These are phyloP conservation scores for Corynascus novoguineensis DNA, from an alignment of 495 filamentous ascomycete genomes.

Conservation along the genomic window DNA sequence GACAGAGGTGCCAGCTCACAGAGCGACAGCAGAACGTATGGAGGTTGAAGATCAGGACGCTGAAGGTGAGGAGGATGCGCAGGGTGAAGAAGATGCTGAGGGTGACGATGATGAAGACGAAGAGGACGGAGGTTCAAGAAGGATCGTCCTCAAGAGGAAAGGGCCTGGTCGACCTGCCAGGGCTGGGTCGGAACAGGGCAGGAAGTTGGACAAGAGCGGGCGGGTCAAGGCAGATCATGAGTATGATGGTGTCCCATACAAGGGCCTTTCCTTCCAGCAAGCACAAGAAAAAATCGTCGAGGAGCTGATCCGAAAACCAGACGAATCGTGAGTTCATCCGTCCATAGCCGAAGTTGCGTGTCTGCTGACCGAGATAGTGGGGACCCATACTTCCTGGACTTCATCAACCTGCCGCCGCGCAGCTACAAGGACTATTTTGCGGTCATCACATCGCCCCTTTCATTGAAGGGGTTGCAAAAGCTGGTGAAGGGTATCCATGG, in stretches of 20 bases:
- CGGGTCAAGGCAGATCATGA: constrained; percentile 44
- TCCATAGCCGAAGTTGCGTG: background rate
- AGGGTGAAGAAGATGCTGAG: constrained; percentile 23
- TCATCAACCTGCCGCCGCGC: constrained; percentile 60
- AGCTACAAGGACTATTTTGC: constrained; percentile 68
- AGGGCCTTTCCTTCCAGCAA: constrained; percentile 65
- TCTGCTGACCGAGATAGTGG: constrained; percentile 30
- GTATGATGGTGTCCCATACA: constrained; percentile 50
- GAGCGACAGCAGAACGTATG: background rate
- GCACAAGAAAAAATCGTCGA: constrained; percentile 76
- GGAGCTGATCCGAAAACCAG: constrained; percentile 58
- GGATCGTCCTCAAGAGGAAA: constrained; percentile 29
- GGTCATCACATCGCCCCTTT: constrained; percentile 67
- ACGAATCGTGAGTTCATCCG: constrained; percentile 50
- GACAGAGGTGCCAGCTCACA: constrained; percentile 15
- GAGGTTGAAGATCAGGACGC: constrained; percentile 21
- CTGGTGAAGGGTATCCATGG: constrained; percentile 62
- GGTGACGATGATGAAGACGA: constrained; percentile 33
- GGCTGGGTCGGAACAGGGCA: constrained; percentile 9
- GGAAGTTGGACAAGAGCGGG: constrained; percentile 16
- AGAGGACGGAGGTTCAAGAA: constrained; percentile 27
- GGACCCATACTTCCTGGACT: constrained; percentile 54
- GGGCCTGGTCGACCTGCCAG: constrained; percentile 25
- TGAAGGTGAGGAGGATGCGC: constrained; percentile 27
- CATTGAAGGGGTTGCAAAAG: constrained; percentile 65